Percentiles rank a stretch among this genome's conserved stretches.
Evolutionary conservation across 192 early-diverging fungal species (phyloP).

Genomic region (Coemansia sp.): DNA sequence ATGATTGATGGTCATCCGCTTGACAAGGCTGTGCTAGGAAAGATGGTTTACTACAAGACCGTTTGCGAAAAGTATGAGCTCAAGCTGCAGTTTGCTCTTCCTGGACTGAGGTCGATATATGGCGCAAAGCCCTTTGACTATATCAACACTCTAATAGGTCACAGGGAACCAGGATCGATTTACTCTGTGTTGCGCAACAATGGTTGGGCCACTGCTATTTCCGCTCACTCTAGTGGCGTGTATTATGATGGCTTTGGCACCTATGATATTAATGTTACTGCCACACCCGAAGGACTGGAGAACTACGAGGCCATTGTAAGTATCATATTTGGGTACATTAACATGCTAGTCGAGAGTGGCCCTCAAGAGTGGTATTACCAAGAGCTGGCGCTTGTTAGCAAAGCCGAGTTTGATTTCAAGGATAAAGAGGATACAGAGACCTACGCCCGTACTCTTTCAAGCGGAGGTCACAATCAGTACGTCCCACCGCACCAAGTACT

Average conservation of each 20-base stretch:
- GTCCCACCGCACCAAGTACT: conserved; percentile 62
- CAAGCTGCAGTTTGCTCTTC: conserved; percentile 78
- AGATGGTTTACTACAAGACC: conserved; percentile 68
- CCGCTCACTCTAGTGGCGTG: conserved; percentile 39
- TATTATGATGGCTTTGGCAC: conserved; percentile 13
- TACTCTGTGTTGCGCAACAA: conserved; percentile 75
- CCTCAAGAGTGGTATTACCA: conserved; percentile 34
- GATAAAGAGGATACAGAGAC: conserved; percentile 63
- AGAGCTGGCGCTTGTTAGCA: conserved; percentile 38
- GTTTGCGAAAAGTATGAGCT: conserved; percentile 72
- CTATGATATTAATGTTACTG: conserved; percentile 11
- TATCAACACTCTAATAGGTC: conserved; percentile 72
- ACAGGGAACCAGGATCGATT: conserved; percentile 83
- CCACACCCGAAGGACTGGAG: conserved; percentile 23
- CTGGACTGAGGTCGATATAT: conserved; percentile 64
- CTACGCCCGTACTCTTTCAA: not conserved
- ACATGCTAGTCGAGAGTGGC: not conserved
- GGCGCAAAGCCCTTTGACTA: conserved; percentile 63
- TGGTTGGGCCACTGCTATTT: conserved; percentile 79
- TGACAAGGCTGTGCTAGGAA: conserved; percentile 65
- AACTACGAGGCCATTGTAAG: conserved; percentile 20
- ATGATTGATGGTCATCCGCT: conserved; percentile 66
- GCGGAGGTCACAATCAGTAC: conserved; percentile 63
- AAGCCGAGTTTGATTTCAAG: conserved; percentile 60
- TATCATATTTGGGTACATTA: conserved; percentile 33